phyloP scores from a whole-genome alignment of 2,329 filamentous ascomycete species.

The Scortechinia acanthostroma region DNA sequence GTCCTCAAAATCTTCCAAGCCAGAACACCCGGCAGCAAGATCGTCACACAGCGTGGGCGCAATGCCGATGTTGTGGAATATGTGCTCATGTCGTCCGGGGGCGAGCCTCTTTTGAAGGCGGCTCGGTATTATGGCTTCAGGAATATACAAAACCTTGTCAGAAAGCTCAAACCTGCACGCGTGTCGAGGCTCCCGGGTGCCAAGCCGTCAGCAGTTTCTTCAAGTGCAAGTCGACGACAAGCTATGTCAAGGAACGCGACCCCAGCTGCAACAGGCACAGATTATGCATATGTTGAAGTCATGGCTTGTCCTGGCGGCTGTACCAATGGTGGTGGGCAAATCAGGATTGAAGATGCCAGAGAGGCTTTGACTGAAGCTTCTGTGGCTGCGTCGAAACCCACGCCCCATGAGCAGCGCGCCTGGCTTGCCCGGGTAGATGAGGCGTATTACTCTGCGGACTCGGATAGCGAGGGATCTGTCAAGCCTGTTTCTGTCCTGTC shows the following conservation, averaged over 20 bases:
- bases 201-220: constrained; percentile 16
- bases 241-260: constrained; percentile 11
- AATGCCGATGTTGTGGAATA: constrained; percentile 61
- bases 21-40: constrained; percentile 40
- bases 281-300: constrained; percentile 61
- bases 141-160: constrained; percentile 62
- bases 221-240: constrained; percentile 9
- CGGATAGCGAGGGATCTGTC: constrained; percentile 16
- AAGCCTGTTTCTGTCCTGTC: constrained; percentile 8
- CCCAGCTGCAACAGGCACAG: constrained; percentile 19
- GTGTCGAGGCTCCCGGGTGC: constrained; percentile 46
- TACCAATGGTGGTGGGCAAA: constrained; percentile 61
- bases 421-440: constrained; percentile 48
- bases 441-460: constrained; percentile 44
- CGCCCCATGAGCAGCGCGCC: constrained; percentile 47
- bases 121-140: constrained; percentile 63
- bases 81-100: constrained; percentile 29
- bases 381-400: constrained; percentile 19
- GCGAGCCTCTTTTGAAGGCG: constrained; percentile 35
- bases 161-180: constrained; percentile 51
- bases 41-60: constrained; percentile 45
- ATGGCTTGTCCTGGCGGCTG: constrained; percentile 66
- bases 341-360: constrained; percentile 48
- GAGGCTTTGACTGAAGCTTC: not conserved
- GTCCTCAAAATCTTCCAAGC: constrained; percentile 47